Evolutionary conservation across 768 basidiomycete species (phyloP), one percentile per base, ranked within the genome.

Genomic region (Termitomyces sp.): DNA sequence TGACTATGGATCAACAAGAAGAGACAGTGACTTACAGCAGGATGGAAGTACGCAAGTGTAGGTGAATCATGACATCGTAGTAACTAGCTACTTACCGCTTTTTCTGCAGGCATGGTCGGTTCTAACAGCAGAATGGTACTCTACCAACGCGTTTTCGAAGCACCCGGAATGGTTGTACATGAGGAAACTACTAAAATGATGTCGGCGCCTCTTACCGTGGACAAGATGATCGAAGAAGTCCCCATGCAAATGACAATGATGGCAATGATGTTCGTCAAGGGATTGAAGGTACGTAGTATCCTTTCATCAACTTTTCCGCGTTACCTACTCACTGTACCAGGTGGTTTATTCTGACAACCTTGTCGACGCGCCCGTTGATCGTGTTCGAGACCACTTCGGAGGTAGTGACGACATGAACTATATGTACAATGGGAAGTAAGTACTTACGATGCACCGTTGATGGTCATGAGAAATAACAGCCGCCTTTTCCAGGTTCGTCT

Each of bases 391-490:
- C 32, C 16, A 5, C 20, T 50, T 50, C 29, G 49, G 49, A 37
- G 22, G 49, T 6, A 58, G 57, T 24, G 52, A 53, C 41, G 59
- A 59, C 18, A 46, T 59, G 24, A 56, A 54, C 22, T 31, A 46
- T 31, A 24, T 37, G n/a, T 39, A 22, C 20, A 29, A 31, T 37
- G 57, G 52, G n/a, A 53, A 54, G 52, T 54, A 34, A 46, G 52
- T 39, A 16, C 46, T n/a, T 13, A 53, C 20, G 18, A 22, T 16
- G 4, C 18, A 34, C 39, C 3, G 22, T 9, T 12, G 13, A 16
- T 31, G 16, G 32, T 12, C 31, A 49, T 22, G 16, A 36, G 20
- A 27, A 27, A n/a, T 22, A 34, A 44, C 27, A 32, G 20, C 6
- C 3, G 18, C 1, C 43, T 44, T 24, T 26, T 24, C 2, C 12